Evolutionary conservation across 352 stramenopile species (phyloP).

Genomic region (Pythium rhizo-oryzae): DNA sequence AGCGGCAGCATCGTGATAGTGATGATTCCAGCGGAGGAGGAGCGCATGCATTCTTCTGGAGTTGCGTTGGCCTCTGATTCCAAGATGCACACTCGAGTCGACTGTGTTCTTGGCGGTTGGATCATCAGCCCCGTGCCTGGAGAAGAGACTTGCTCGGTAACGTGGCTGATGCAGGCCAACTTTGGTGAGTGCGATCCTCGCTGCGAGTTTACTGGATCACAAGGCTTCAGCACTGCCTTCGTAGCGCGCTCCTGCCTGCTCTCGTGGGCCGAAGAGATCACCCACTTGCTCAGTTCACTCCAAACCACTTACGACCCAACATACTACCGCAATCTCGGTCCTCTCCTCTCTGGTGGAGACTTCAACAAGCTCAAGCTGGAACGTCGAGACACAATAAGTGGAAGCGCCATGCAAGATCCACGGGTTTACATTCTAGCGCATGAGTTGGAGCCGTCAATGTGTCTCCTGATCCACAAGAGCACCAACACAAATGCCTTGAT

Average conservation of each 20-base stretch:
- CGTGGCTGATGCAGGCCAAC: slow-evolving; percentile 82
- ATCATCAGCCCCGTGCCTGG: slow-evolving; percentile 59
- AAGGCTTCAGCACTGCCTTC: slow-evolving; percentile 35
- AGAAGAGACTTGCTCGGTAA: slow-evolving; percentile 67
- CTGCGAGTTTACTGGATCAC: slow-evolving; percentile 56
- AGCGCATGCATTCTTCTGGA: slow-evolving; percentile 13
- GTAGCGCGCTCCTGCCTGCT: slow-evolving; percentile 45
- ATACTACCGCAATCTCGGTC: slow-evolving; percentile 57
- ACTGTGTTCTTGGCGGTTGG: slow-evolving; percentile 73
- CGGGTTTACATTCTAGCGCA: slow-evolving; percentile 49
- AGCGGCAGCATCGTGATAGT: slow-evolving; percentile 63
- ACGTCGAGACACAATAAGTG: slow-evolving; percentile 31
- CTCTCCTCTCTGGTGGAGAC: slow-evolving; percentile 41
- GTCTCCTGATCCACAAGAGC: slow-evolving; percentile 62
- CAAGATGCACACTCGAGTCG: slow-evolving; percentile 35
- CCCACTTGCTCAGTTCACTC: slow-evolving; percentile 43
- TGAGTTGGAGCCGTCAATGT: slow-evolving; percentile 52
- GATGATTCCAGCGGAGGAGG: slow-evolving; percentile 64
- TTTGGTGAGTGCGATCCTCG: slow-evolving; percentile 60
- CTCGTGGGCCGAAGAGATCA: slow-evolving; percentile 59
- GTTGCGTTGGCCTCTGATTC: neutral
- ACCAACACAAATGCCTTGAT: slow-evolving; percentile 61
- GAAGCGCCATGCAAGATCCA: slow-evolving; percentile 37
- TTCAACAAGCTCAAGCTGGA: slow-evolving; percentile 53
- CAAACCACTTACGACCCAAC: slow-evolving; percentile 49